Conservation (phyloP, 2,329 filamentous ascomycete species). For the Pyrenophora teres region DNA sequence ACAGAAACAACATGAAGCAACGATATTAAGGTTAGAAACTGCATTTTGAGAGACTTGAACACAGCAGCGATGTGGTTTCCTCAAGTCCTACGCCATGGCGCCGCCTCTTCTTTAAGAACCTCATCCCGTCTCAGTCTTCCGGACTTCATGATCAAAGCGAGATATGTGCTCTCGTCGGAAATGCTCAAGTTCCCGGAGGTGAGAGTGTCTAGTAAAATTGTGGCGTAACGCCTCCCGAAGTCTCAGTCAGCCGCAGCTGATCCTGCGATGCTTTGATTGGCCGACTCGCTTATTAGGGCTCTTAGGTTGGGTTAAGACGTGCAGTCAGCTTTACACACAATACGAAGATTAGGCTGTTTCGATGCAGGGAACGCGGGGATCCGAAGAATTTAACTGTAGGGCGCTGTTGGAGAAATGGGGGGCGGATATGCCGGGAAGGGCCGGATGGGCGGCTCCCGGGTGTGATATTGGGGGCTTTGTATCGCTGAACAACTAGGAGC, state of each 20-base stretch:
- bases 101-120: background rate
- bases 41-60: conserved; percentile 10
- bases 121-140: background rate
- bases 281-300: background rate
- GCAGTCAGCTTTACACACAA: conserved; percentile 5
- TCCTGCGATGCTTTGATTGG: conserved; percentile 2
- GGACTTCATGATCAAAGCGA: no score
- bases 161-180: no score
- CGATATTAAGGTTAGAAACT: conserved; percentile 1
- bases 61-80: background rate
- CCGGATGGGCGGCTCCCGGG: background rate
- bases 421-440: background rate
- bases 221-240: background rate
- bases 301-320: conserved; percentile 3
- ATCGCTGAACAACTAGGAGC: no score
- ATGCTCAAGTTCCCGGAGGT: background rate
- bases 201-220: conserved; percentile 1
- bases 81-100: background rate
- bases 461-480: no score
- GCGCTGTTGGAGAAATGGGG: background rate
- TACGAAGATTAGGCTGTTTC: background rate
- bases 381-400: background rate
- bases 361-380: conserved; percentile 8
- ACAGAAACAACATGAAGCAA: background rate
- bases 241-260: conserved; percentile 11